These are phyloP conservation scores for Wickerhamomyces kurtzmanii DNA, from an alignment of 805 yeast species.

Conservation along the genomic window DNA sequence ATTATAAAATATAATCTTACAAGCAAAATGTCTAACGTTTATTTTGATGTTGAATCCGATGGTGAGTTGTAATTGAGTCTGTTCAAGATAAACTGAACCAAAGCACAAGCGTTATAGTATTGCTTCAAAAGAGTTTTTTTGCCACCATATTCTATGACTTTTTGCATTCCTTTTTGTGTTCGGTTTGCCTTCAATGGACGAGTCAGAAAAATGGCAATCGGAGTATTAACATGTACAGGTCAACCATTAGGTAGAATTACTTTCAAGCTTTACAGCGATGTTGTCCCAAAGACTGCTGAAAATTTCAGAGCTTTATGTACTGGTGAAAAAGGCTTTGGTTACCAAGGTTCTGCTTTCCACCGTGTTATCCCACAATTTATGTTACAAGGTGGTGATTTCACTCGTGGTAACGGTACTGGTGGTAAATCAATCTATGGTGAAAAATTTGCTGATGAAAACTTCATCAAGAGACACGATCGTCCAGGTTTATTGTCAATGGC, in stretches of 20 bases:
- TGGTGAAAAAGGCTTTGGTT: conserved; percentile 95
- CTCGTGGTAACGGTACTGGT: conserved; percentile 92
- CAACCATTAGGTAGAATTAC: conserved; percentile 72
- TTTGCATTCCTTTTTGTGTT: too few relatives aligned
- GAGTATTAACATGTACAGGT: too few relatives aligned
- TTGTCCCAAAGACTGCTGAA: conserved; percentile 92
- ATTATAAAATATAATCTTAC: too few relatives aligned
- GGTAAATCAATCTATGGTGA: conserved; percentile 87
- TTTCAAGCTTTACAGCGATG: conserved; percentile 84
- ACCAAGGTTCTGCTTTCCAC: conserved; percentile 87
- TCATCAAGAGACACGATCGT: conserved; percentile 61
- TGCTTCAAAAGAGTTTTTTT: too few relatives aligned
- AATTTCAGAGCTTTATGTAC: conserved; percentile 93
- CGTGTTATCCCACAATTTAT: conserved; percentile 95
- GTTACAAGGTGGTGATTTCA: conserved; percentile 97
- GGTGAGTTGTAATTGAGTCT: too few relatives aligned
- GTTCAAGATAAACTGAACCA: too few relatives aligned
- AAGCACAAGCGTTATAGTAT: too few relatives aligned
- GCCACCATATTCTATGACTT: too few relatives aligned
- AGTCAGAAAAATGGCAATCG: too few relatives aligned
- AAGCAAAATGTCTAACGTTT: conserved; percentile 61
- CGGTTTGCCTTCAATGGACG: too few relatives aligned
- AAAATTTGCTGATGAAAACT: conserved; percentile 73
- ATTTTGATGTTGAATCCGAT: conserved; percentile 74
- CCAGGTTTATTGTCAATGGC: conserved; percentile 92